Evolutionary conservation across 139 green algal species (phyloP).

Genomic region (Volvox africanus): DNA sequence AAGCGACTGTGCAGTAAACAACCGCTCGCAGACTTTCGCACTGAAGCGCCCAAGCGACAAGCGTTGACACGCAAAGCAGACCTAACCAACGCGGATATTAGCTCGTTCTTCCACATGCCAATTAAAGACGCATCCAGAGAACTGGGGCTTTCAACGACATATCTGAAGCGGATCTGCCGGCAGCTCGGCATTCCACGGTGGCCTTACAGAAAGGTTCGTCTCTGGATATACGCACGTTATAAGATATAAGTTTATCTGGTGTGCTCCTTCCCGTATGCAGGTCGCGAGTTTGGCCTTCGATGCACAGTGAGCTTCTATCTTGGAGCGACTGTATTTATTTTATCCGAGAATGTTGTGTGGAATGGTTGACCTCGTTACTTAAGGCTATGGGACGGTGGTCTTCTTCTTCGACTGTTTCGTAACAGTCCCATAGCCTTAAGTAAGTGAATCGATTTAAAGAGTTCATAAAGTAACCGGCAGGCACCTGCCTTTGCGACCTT

Average conservation of each 20-base stretch:
- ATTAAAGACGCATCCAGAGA: background rate
- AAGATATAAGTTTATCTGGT: background rate
- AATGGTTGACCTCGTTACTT: no score
- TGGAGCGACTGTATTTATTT: no score
- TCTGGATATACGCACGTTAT: background rate
- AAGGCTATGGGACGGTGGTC: no score
- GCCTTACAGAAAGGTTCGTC: background rate
- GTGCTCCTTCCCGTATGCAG: background rate
- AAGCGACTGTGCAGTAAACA: background rate
- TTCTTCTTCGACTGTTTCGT: no score
- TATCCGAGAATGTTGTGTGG: no score
- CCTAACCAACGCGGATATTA: background rate
- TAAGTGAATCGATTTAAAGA: no score
- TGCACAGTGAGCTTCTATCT: background rate
- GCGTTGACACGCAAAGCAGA: background rate
- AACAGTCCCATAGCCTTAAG: no score
- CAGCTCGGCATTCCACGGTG: background rate
- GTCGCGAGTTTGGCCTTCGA: background rate
- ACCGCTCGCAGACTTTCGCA: background rate
- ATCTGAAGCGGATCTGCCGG: background rate
- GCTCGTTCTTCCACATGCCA: background rate
- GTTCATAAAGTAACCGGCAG: no score
- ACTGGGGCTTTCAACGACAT: background rate
- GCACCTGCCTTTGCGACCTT: no score
- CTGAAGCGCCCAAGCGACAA: background rate